Conservation (phyloP, 2,329 filamentous ascomycete genomes). For the Reticulascus tulasneorum region DNA sequence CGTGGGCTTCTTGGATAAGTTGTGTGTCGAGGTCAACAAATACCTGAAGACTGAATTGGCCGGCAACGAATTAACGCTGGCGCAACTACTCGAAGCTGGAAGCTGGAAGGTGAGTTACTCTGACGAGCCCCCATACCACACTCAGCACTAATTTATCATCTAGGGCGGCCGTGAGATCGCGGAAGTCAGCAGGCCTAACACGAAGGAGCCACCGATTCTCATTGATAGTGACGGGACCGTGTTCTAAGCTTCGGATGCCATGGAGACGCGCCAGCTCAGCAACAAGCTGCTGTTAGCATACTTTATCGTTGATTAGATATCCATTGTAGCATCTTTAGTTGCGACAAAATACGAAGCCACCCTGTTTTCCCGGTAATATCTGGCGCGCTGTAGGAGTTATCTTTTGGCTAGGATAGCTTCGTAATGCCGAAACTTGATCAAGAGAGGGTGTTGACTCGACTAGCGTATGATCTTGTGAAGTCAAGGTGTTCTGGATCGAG, state of each 20-base stretch:
- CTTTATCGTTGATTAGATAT: no score
- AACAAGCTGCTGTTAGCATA: no score
- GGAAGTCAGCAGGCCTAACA: slow-evolving; percentile 91
- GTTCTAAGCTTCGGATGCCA: slow-evolving; percentile 72
- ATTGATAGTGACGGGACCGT: slow-evolving; percentile 96
- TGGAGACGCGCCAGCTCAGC: no score
- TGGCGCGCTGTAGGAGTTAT: no score
- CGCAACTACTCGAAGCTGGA: slow-evolving; percentile 91
- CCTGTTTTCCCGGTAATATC: no score
- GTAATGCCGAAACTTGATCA: no score
- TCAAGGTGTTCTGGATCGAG: no score
- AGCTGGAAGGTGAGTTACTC: slow-evolving; percentile 81
- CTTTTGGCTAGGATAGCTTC: no score
- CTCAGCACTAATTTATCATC: slow-evolving; percentile 6
- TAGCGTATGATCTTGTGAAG: no score
- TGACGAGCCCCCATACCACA: neutral
- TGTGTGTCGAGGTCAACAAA: slow-evolving; percentile 47
- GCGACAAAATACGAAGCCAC: no score
- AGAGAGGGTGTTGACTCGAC: no score
- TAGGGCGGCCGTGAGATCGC: slow-evolving; percentile 91
- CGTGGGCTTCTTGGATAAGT: slow-evolving; percentile 49
- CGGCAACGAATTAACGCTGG: slow-evolving; percentile 69
- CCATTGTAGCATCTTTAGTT: no score
- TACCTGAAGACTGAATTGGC: slow-evolving; percentile 59
- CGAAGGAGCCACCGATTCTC: slow-evolving; percentile 92